Percentiles rank a stretch among this genome's conserved stretches.
Conservation (phyloP, 139 green algal species). For the Volvox africanus region DNA sequence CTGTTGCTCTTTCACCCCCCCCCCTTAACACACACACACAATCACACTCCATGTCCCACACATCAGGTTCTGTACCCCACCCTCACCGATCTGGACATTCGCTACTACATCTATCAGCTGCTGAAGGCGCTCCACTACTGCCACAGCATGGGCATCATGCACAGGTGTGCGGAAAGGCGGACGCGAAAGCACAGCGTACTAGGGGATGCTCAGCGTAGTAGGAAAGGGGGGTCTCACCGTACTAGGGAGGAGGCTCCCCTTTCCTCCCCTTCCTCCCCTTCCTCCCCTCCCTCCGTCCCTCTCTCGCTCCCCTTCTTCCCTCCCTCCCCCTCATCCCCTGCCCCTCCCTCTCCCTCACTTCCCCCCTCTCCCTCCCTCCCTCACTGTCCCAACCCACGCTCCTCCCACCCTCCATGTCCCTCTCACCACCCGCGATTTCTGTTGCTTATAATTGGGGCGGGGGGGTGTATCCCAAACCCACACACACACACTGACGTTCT, state of each 20-base stretch:
- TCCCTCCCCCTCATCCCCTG: background rate
- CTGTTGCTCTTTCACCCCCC: too few species aligned
- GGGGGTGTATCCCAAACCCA: too few species aligned
- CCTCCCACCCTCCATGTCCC: too few species aligned
- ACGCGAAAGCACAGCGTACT: too few species aligned
- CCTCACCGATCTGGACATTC: slow-evolving; percentile 96
- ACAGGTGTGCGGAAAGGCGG: slow-evolving; percentile 62
- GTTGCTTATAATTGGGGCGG: too few species aligned
- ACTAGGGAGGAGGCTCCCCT: background rate
- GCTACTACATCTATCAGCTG: slow-evolving; percentile 98
- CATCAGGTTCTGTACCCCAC: slow-evolving; percentile 95
- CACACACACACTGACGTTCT: too few species aligned
- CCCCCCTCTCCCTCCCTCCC: background rate
- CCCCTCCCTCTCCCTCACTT: background rate
- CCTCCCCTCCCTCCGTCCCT: background rate
- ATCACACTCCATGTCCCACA: too few species aligned
- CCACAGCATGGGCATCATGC: slow-evolving; percentile 94
- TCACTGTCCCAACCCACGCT: background rate
- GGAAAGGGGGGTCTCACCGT: too few species aligned
- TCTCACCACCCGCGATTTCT: background rate
- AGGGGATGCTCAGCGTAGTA: too few species aligned
- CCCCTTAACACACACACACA: too few species aligned
- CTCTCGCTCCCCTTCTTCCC: background rate
- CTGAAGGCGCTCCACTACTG: slow-evolving; percentile 97
- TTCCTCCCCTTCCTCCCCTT: background rate